Evolutionary conservation across 371 early-diverging fungal genomes (phyloP), one percentile per base, ranked within the genome.

Genomic region (Sporodiniella umbellata): DNA sequence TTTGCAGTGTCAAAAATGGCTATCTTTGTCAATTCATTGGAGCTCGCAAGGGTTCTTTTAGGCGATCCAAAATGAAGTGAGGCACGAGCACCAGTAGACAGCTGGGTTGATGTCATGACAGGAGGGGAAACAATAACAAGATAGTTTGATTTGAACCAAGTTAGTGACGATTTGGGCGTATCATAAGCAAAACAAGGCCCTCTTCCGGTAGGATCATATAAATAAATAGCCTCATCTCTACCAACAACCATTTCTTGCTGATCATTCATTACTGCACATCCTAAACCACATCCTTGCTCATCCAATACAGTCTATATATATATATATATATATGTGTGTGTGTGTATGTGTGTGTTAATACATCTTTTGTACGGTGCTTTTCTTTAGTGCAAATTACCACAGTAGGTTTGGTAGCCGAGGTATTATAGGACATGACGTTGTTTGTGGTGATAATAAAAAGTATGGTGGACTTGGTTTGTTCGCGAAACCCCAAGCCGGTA

Each of bases 181-280:
- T 95, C 94, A 48, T 91, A 93, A 3, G 90, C 90, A 68, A 92
- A 92, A 56, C 95, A 95, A 3, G 93, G 90, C 2, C 96, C 96
- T 25, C 95, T 83, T 8, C 98, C 96, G 8, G 95, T 94, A 0
- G 87, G 75, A 40, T 84, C 89, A 66, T 95, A 97, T 37, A 93
- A 87, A 58, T 90, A 95, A 10, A 95, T 87, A 4, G 95, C 95
- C 61, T 96, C 95, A 47, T 90, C 87, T 17, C 92, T 70, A 8
- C 87, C 94, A 15, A 95, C 78, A 8, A 89, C 83, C 66, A 95
- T 83, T 37, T 93, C 92, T 40, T 86, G 84, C 4, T 62, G 66
- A 42, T 85, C 87, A 51, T 83, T 89, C 68, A 88, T 75, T 3
- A 89, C 72, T 8, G 90, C 83, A 59, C 90, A 89, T 1, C 87